Evolutionary conservation across 2,329 filamentous ascomycete species (phyloP), one percentile per base, ranked within the genome.

Genomic region (Diaporthe longicolla): DNA sequence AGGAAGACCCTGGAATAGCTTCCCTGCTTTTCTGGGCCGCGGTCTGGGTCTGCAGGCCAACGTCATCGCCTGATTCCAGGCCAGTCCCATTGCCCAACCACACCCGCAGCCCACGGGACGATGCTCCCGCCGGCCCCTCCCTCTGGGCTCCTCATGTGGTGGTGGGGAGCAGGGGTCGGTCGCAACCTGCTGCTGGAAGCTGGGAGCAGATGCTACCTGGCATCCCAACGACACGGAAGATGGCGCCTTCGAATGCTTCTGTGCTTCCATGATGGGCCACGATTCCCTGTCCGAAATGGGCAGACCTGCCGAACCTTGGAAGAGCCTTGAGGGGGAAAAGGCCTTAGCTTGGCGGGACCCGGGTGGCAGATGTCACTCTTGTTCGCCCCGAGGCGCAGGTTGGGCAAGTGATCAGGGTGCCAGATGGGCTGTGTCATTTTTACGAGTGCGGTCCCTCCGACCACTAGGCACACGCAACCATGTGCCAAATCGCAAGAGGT

Each of bases 381-480:
- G 69, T 59, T 69, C 40, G 40, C 35, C 40, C 19, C 37, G 61
- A 58, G 69, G 69, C 70, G 73, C 69, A 74, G 61, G 52, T 69
- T 72, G 73, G 70, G 55, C 73, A 63, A 63, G 70, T 74, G 73
- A 74, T 72, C 54, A 73, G 50, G 73, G 45, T 17, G 10, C 54
- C 70, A 55, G 73, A 66, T 29, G 63, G 73, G 73, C 73, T 55
- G 73, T 74, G 73, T 70, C 70, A 73, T 73, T 73, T 61, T 68
- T 69, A 52, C 55, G 45, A 57, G 55, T 32, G 26, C 55, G 54
- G 37, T 45, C 54, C 55, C 54, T 58, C n/a, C 43, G 55, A 45
- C 43, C 43, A 35, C 43, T 50, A 59, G 48, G 54, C 45, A 50
- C 68, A 70, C 50, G 5, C n/a, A n/a, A n/a, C 4, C 65, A 40